These are phyloP conservation scores for Leptomonas seymouri DNA, from an alignment of 208 protist species.

Conservation along the genomic window DNA sequence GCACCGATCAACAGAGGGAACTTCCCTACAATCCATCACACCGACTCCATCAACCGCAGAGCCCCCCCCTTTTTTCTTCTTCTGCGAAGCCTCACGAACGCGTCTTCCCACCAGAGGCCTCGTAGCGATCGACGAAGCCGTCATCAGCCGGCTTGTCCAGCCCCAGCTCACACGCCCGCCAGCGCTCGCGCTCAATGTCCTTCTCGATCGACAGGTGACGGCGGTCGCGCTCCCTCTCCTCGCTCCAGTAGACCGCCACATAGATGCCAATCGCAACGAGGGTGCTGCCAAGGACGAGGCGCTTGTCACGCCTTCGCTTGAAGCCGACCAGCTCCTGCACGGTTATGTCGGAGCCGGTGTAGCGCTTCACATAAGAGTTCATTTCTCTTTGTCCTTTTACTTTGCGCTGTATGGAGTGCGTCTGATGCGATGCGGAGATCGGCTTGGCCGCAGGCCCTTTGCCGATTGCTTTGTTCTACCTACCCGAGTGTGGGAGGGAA, in stretches of 20 bases:
- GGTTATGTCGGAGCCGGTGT: conserved; percentile 41
- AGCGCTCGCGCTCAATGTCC: conserved; percentile 82
- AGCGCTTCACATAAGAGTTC: conserved; percentile 69
- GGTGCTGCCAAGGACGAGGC: conserved; percentile 45
- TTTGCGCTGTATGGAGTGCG: background rate
- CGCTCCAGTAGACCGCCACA: conserved; percentile 51
- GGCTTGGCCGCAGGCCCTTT: too few relatives aligned
- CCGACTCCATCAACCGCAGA: too few relatives aligned
- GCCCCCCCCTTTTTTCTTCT: too few relatives aligned
- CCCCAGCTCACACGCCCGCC: conserved; percentile 72
- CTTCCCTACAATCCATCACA: too few relatives aligned
- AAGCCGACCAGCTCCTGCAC: conserved; percentile 50
- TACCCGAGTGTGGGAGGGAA: too few relatives aligned
- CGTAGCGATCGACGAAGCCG: conserved; percentile 66
- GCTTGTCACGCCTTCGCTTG: conserved; percentile 45
- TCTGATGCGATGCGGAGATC: too few relatives aligned
- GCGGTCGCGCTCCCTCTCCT: conserved; percentile 56
- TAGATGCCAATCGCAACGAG: conserved; percentile 47
- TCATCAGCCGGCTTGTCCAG: conserved; percentile 53
- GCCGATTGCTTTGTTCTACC: too few relatives aligned
- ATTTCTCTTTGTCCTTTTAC: conserved; percentile 32
- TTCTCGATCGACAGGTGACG: conserved; percentile 76
- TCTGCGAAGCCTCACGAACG: background rate
- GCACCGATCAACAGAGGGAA: too few relatives aligned
- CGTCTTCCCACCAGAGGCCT: conserved; percentile 16